phyloP scores from a whole-genome alignment of 495 filamentous ascomycete species.

The Parathielavia appendiculata region DNA sequence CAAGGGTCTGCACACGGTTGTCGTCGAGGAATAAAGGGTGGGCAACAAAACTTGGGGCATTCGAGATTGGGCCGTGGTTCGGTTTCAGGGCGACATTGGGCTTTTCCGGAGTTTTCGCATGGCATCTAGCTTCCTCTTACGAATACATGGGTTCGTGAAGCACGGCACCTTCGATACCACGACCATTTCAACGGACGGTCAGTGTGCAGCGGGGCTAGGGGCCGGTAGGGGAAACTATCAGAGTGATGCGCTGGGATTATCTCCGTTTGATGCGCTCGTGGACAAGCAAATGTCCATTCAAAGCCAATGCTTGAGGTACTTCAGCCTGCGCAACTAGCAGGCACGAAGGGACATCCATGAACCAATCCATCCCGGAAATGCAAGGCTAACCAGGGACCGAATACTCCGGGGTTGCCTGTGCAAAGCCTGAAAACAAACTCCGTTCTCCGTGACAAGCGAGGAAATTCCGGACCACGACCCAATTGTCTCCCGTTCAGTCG shows the following conservation, averaged over 20 bases:
- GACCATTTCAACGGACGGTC: conserved; percentile 20
- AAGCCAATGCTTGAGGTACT: conserved; percentile 32
- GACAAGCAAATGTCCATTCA: conserved; percentile 28
- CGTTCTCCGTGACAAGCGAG: conserved; percentile 34
- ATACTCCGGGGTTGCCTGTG: conserved; percentile 23
- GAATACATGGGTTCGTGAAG: conserved; percentile 44
- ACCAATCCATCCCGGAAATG: conserved; percentile 32
- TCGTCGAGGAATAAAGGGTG: conserved; percentile 55
- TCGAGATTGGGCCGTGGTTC: conserved; percentile 32
- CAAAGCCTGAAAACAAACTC: conserved; percentile 31
- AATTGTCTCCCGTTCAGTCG: conserved; percentile 35
- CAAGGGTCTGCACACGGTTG: conserved; percentile 88
- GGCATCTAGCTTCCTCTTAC: conserved; percentile 49
- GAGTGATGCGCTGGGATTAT: conserved; percentile 24
- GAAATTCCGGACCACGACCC: conserved; percentile 9
- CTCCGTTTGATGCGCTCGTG: conserved; percentile 31
- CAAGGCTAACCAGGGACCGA: conserved; percentile 25
- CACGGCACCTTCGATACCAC: conserved; percentile 35
- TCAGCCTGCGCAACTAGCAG: conserved; percentile 27
- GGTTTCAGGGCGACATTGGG: conserved; percentile 45
- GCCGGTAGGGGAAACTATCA: conserved; percentile 6
- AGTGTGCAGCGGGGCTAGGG: conserved; percentile 15
- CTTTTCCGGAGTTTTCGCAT: conserved; percentile 49
- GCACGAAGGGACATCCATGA: conserved; percentile 32
- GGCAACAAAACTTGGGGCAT: conserved; percentile 30